phyloP scores from a whole-genome alignment of 495 filamentous ascomycete genomes.

The Xylaria longipes region DNA sequence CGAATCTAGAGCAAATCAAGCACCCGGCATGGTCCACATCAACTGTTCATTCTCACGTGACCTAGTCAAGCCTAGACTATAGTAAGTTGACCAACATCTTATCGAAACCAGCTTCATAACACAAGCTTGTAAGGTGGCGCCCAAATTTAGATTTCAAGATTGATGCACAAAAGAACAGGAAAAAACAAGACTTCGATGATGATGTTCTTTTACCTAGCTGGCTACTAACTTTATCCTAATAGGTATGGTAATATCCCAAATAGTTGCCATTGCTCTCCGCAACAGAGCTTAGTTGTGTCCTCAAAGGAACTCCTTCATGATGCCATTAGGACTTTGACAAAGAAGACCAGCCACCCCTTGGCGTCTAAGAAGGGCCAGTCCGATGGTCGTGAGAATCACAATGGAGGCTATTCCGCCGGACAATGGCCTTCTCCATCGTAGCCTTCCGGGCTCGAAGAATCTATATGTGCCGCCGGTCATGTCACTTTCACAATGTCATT shows the following conservation, averaged over 20 bases:
- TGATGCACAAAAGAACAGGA: background rate
- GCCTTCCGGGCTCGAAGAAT: background rate
- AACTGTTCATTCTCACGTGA: background rate
- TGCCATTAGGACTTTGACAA: background rate
- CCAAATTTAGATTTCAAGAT: background rate
- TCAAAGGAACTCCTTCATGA: background rate
- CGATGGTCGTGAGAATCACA: background rate
- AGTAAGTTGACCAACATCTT: background rate
- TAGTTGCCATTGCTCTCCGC: background rate
- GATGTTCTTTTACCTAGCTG: background rate
- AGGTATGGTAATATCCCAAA: background rate
- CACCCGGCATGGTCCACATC: background rate
- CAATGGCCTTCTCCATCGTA: no score
- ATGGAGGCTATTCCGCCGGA: no score
- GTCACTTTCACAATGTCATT: background rate
- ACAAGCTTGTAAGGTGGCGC: background rate
- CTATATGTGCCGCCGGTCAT: background rate
- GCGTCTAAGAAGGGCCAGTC: background rate
- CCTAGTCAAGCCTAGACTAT: background rate
- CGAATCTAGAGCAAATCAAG: background rate
- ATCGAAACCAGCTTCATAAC: background rate
- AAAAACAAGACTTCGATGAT: background rate
- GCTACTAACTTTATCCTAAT: background rate
- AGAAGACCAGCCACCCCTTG: background rate
- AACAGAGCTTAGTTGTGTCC: background rate